A percentile compares a stretch with the other conserved stretches of the same genome.
These are phyloP conservation scores for Botrytis hyacinthi DNA, from an alignment of 2,329 filamentous ascomycete species.

Conservation along the genomic window DNA sequence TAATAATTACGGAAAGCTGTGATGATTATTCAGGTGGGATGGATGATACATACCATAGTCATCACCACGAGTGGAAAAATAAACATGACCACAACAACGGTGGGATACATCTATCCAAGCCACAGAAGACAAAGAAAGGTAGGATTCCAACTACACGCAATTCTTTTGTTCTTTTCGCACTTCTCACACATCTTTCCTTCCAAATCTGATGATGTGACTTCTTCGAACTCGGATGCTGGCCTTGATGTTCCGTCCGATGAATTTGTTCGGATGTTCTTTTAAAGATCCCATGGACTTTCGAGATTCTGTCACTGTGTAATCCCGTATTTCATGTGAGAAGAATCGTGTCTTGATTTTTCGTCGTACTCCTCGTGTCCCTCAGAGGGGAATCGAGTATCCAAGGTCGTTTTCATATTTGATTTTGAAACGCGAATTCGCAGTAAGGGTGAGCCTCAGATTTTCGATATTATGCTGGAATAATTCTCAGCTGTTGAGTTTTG, in stretches of 20 bases:
- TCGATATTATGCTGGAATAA: not conserved
- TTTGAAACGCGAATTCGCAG: too few species aligned
- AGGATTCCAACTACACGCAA: not conserved
- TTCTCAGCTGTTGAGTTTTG: not conserved
- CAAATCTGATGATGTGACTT: not conserved
- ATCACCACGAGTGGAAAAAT: not conserved
- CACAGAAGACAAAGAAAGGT: not conserved
- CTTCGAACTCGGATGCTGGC: not conserved
- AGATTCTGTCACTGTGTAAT: not conserved
- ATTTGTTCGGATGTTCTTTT: not conserved
- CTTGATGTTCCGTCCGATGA: not conserved
- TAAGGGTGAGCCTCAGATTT: not conserved
- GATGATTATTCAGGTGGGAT: not conserved
- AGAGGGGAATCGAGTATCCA: not conserved
- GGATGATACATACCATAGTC: not conserved
- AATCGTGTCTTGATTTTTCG: not conserved
- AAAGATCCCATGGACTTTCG: not conserved
- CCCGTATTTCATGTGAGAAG: not conserved
- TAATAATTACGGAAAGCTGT: not conserved
- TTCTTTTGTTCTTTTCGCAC: not conserved
- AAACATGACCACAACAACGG: fast-evolving
- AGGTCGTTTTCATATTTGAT: not conserved
- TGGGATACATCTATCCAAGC: not conserved
- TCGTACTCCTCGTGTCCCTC: not conserved
- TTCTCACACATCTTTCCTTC: not conserved